Evolutionary conservation across 2,329 filamentous ascomycete genomes (phyloP), one percentile per base, ranked within the genome.

Genomic region (Monosporascus sp.): DNA sequence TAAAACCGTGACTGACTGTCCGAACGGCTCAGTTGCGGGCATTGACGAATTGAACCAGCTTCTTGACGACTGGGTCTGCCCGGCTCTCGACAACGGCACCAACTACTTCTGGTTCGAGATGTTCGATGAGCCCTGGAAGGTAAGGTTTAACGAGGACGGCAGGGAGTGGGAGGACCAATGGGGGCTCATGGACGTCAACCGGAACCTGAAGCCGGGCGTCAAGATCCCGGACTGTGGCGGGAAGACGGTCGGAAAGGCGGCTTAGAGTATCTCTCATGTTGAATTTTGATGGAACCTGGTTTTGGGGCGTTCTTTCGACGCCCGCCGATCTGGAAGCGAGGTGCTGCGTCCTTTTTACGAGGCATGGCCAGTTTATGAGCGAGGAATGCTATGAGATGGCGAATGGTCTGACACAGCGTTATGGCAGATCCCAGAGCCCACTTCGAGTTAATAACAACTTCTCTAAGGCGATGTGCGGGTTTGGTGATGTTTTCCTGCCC

Each of bases 31-130:
- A 2, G 85, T 96, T 2, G 93, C 92, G 0, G 88, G 90, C 22
- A 78, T 97, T 45, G 74, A 83, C 18, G 83, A 91, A 67, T 77
- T 97, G 75, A 97, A 97, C 66, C 77, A 75, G n/a, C 91, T 97
- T 63, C 86, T 97, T 83, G 76, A 84, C 2, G 82, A 84, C 58
- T 97, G 89, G 86, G 84, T 97, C 0, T 97, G 93, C 69, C 78
- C 83, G 49, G 85, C 88, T 11, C 72, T 97, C 57, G 75, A 74
- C 24, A 96, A 96, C 64, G 88, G 86, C 46, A 97, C 91, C 2
- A 85, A 95, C 60, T 97, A 96, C 69, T 97, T 97, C 67, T 97
- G 93, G 93, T 97, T 97, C 68, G 89, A 92, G 67, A 90, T 91
- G 9, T 97, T 97, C 68, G 93, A 97, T 67, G 93, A 97, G 77